Evolutionary conservation across 345 rosid species (phyloP).

Genomic region (Carallia pectinifolia): DNA sequence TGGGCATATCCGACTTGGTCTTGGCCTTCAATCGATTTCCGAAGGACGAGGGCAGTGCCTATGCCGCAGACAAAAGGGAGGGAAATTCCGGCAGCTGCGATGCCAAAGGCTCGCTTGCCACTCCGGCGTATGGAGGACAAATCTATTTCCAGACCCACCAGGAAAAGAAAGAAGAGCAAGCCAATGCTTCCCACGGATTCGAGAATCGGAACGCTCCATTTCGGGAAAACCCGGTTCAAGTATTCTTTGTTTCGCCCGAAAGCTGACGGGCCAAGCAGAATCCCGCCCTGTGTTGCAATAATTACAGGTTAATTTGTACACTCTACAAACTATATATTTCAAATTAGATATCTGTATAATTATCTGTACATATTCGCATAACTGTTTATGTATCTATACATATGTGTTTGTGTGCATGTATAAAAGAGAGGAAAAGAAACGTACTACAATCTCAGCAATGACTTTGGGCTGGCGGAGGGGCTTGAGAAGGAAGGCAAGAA

Average conservation of each 20-base stretch:
- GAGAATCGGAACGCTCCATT: slow-evolving; percentile 67
- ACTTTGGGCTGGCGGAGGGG: slow-evolving; percentile 95
- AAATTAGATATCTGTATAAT: too few relatives aligned
- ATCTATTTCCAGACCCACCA: slow-evolving; percentile 87
- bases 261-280: slow-evolving; percentile 78
- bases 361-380: too few relatives aligned
- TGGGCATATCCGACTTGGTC: slow-evolving; percentile 56
- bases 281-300: slow-evolving; percentile 58
- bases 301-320: too few relatives aligned
- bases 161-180: slow-evolving; percentile 83
- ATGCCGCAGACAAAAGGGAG: slow-evolving; percentile 67
- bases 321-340: too few relatives aligned
- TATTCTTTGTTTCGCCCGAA: slow-evolving; percentile 55
- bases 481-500: slow-evolving; percentile 68
- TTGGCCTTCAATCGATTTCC: slow-evolving; percentile 42
- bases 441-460: slow-evolving; percentile 83
- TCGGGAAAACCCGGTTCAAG: slow-evolving; percentile 51
- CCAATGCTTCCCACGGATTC: slow-evolving; percentile 82
- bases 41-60: slow-evolving; percentile 60
- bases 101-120: slow-evolving; percentile 64
- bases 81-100: slow-evolving; percentile 70
- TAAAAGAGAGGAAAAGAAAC: neutral
- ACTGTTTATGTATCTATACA: too few relatives aligned
- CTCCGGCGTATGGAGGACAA: slow-evolving; percentile 58
- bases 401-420: neutral